Percentiles rank a stretch among this genome's conserved stretches.
Conservation (phyloP, 768 basidiomycete species). For the Aureoboletus auriporus region DNA sequence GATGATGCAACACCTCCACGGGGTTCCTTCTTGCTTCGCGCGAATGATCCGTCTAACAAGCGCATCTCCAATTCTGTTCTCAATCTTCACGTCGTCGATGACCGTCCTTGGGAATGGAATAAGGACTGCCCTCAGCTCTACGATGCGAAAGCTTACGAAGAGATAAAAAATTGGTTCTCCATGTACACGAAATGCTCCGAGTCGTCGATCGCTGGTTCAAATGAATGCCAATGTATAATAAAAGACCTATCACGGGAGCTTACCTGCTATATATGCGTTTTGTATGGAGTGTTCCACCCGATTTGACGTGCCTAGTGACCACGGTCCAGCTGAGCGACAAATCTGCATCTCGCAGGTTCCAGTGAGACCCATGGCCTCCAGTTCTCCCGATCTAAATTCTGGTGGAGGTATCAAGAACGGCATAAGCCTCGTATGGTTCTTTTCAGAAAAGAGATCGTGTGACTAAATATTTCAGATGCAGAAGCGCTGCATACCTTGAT, state of each 20-base stretch:
- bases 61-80: slow-evolving; percentile 94
- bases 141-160: slow-evolving; percentile 54
- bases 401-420: slow-evolving; percentile 92
- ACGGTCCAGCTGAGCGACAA: slow-evolving; percentile 90
- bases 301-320: slow-evolving; percentile 90
- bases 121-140: background rate
- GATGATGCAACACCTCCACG: slow-evolving; percentile 91
- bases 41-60: slow-evolving; percentile 87
- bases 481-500: slow-evolving; percentile 65
- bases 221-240: background rate
- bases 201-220: slow-evolving; percentile 70
- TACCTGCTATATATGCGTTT: slow-evolving; percentile 89
- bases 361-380: slow-evolving; percentile 75
- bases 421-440: slow-evolving; percentile 92
- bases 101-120: slow-evolving; percentile 53
- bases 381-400: slow-evolving; percentile 81
- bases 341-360: slow-evolving; percentile 98
- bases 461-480: background rate
- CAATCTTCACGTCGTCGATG: slow-evolving; percentile 79
- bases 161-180: slow-evolving; percentile 92
- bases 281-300: slow-evolving; percentile 90
- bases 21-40: slow-evolving; percentile 74
- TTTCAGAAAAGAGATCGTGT: background rate
- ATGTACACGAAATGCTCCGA: slow-evolving; percentile 99
- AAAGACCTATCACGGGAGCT: background rate